Base-by-base conservation (phyloP, 345 rosid genomes). In the Salix brachista region DNA sequence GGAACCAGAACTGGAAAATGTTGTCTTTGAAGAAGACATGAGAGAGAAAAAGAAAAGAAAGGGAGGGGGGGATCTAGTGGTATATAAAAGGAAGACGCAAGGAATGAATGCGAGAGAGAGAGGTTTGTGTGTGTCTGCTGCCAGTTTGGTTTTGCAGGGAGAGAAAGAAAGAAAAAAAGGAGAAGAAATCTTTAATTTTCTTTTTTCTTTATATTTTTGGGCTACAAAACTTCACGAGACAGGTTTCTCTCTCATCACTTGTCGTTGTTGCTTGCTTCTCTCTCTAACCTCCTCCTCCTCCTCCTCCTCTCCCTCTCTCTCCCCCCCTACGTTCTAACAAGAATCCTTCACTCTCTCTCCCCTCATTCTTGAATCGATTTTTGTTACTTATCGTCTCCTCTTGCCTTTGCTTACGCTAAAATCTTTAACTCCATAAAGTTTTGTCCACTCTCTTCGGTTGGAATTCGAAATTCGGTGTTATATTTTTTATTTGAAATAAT, bases 41-140 rank as follows among this genome's bases (percentile, higher is more conserved):
- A 70, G 67, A 74, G 77, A 80, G 74, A 54, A 70, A 34, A 54
- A 46, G 56, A 61, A 30, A 60, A 77, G 84, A 78, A 80, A 65
- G 77, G 11, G 67, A 34, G 89, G 86, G 89, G 87, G 91, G 87
- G 91, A 87, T 89, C 95, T 92, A 91, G 94, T 90, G 94, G 89
- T 80, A 39, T 75, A 75, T 80, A 78, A 87, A 83, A 88, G 87
- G 85, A 79, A 73, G 84, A 85, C 88, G 89, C 89, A 90, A 86
- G 84, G 90, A 88, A 87, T 85, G 89, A 88, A 88, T 87, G 90
- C 74, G 91, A 80, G 37, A 6, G 62, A 70, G 44, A 8, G 42
- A 39, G 42, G 42, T 9, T 9, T 39, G 44, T 13, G 28, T 5
- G 48, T 44, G 34, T 21, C 19, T 5, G 39, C 9, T 52, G 26